Evolutionary conservation across 1,284 basidiomycete species (phyloP).

Genomic region (Boletus hoseneyae): DNA sequence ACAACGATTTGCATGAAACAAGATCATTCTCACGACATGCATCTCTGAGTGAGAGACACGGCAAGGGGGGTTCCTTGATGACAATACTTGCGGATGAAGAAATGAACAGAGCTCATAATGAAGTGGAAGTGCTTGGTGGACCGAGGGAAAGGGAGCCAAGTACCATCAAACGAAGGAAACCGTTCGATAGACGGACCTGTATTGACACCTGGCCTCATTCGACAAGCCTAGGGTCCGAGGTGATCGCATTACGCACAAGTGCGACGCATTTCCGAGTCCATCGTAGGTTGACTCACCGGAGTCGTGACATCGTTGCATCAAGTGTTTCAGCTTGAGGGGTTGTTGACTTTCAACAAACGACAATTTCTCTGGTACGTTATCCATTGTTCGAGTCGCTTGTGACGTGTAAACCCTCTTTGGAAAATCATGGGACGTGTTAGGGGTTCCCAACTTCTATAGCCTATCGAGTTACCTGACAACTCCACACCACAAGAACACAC

Average conservation of each 20-base stretch:
- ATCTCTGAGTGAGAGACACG: background rate
- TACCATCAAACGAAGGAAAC: background rate
- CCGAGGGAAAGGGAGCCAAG: background rate
- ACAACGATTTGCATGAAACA: slow-evolving; percentile 20
- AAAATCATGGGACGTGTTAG: background rate
- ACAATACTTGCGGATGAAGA: background rate
- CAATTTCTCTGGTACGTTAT: background rate
- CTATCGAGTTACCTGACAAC: background rate
- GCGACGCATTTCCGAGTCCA: background rate
- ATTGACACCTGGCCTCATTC: no score
- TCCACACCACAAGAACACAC: background rate
- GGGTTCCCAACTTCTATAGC: background rate
- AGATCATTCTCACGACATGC: slow-evolving; percentile 4
- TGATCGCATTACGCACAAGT: background rate
- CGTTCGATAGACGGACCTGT: no score
- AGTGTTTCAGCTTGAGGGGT: slow-evolving; percentile 1
- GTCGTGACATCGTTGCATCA: background rate
- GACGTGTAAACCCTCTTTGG: background rate
- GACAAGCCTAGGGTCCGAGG: slow-evolving; percentile 1
- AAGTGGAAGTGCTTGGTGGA: background rate
- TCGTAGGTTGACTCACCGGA: slow-evolving; percentile 2
- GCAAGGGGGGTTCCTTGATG: background rate
- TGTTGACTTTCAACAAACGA: background rate
- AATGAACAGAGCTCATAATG: background rate
- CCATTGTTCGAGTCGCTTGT: background rate